A percentile compares a stretch with the other conserved stretches of the same genome.
Conservation (phyloP, 768 basidiomycete species). For the Serendipita sp. region DNA sequence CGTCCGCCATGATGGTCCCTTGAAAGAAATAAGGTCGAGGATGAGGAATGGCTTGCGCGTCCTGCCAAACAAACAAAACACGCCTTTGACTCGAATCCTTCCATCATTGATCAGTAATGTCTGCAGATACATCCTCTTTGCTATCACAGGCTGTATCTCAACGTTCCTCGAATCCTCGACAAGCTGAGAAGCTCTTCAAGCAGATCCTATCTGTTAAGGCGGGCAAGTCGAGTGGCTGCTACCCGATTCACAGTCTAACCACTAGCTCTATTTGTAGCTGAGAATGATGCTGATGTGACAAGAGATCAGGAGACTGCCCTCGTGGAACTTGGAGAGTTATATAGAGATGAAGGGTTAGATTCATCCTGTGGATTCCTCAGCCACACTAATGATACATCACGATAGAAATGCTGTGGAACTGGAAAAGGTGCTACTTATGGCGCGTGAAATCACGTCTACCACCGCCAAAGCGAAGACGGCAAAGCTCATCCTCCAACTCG, state of each 20-base stretch:
- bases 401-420: conserved; percentile 68
- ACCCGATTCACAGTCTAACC: conserved; percentile 8
- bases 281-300: conserved; percentile 29
- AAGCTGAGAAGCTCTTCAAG: conserved; percentile 62
- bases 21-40: neutral
- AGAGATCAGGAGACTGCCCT: conserved; percentile 75
- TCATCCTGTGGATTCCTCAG: neutral
- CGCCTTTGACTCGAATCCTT: neutral
- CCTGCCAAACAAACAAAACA: neutral
- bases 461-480: conserved; percentile 93
- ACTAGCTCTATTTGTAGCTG: conserved; percentile 17
- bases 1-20: conserved; percentile 51
- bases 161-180: conserved; percentile 32
- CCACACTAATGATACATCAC: neutral
- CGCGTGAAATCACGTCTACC: conserved; percentile 66
- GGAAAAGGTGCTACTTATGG: conserved; percentile 71
- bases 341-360: conserved; percentile 68
- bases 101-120: neutral
- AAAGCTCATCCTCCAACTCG: conserved; percentile 88
- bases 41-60: conserved; percentile 10
- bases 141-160: conserved; percentile 41
- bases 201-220: conserved; percentile 37
- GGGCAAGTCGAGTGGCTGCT: conserved; percentile 8
- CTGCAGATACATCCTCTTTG: conserved; percentile 19
- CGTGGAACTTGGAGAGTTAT: conserved; percentile 70